Evolutionary conservation across 1,139 yeast genomes (phyloP).

Genomic region (Trichomonascaceae sp.): DNA sequence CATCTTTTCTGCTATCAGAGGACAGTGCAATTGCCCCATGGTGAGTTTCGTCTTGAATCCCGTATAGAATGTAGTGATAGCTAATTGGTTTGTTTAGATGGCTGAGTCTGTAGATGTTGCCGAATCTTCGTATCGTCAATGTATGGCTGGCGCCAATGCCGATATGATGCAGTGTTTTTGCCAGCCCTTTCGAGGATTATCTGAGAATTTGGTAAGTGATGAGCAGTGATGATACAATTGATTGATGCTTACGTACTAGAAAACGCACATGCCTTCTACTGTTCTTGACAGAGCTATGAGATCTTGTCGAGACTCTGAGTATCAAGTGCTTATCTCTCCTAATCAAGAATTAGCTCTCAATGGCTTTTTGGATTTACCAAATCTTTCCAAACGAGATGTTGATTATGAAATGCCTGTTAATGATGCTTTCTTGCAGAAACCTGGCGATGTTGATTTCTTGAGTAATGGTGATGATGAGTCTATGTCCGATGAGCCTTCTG

Average conservation of each 20-base stretch:
- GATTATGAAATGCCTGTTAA: neutral
- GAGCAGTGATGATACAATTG: neutral
- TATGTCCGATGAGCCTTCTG: neutral
- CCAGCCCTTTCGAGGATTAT: neutral
- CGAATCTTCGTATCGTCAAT: neutral
- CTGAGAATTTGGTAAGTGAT: neutral
- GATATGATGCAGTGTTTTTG: neutral
- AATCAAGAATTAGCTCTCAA: slow-evolving; percentile 1
- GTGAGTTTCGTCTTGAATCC: neutral
- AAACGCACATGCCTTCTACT: neutral
- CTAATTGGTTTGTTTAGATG: neutral
- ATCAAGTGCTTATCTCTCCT: neutral
- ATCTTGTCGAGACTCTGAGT: neutral
- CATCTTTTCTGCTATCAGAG: neutral
- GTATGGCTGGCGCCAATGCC: neutral
- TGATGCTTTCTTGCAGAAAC: neutral
- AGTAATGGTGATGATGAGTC: neutral
- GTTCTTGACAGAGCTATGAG: neutral
- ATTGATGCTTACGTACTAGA: neutral
- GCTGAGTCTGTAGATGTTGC: neutral
- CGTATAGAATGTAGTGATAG: neutral
- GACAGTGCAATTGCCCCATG: neutral
- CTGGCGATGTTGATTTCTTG: neutral
- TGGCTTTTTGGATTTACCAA: neutral
- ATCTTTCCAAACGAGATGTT: neutral